phyloP scores from a whole-genome alignment of 805 yeast species.

The Starmerella bacillaris region DNA sequence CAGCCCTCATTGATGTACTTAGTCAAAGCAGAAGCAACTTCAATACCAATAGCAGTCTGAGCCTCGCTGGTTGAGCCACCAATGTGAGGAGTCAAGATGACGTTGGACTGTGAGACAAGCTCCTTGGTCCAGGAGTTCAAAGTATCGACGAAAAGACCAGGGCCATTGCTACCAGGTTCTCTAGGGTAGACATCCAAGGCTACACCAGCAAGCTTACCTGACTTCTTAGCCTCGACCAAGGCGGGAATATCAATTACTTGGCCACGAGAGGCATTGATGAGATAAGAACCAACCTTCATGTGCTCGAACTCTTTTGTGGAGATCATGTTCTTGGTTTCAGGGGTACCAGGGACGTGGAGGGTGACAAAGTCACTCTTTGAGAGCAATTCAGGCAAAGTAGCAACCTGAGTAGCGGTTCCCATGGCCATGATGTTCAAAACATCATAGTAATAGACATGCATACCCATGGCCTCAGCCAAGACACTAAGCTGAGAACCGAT shows the following conservation, averaged over 20 bases:
- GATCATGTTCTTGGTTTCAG: slow-evolving; percentile 80
- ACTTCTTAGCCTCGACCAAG: slow-evolving; percentile 71
- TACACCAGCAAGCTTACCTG: slow-evolving; percentile 90
- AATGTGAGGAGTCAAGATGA: slow-evolving; percentile 89
- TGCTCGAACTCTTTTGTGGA: slow-evolving; percentile 81
- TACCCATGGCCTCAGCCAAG: slow-evolving; percentile 92
- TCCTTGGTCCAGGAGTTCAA: slow-evolving; percentile 75
- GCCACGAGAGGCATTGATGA: slow-evolving; percentile 93
- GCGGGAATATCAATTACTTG: slow-evolving; percentile 95
- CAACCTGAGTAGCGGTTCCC: slow-evolving; percentile 90
- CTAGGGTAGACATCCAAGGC: slow-evolving; percentile 92
- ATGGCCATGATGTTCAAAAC: slow-evolving; percentile 82
- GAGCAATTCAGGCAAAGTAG: slow-evolving; percentile 67
- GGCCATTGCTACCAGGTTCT: slow-evolving; percentile 96
- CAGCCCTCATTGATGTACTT: slow-evolving; percentile 92
- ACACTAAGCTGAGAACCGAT: slow-evolving; percentile 95
- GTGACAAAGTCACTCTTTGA: slow-evolving; percentile 72
- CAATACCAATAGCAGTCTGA: slow-evolving; percentile 91
- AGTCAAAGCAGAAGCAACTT: slow-evolving; percentile 70
- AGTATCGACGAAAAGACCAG: slow-evolving; percentile 48
- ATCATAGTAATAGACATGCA: slow-evolving; percentile 90
- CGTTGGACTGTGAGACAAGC: slow-evolving; percentile 62
- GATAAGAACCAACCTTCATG: slow-evolving; percentile 90
- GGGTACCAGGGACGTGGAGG: slow-evolving; percentile 84
- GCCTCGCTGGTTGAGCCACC: slow-evolving; percentile 99